Percentiles rank a stretch among this genome's conserved stretches.
Conservation (phyloP, 805 yeast species). For the Lachancea lanzarotensis region DNA sequence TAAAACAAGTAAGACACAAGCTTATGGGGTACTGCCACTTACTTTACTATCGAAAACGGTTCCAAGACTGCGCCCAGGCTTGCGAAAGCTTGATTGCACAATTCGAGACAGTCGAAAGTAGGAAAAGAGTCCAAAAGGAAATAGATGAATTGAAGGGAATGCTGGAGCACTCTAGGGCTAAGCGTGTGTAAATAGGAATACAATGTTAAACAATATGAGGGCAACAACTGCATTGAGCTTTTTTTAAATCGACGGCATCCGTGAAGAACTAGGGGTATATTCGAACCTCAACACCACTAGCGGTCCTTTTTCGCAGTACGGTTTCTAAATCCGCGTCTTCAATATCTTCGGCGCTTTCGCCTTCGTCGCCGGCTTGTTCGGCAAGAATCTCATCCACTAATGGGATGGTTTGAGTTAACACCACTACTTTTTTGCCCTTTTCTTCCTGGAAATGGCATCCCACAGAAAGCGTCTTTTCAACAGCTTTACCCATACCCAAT, state of each 20-base stretch:
- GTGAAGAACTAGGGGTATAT: slow-evolving; percentile 33
- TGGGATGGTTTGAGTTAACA: slow-evolving; percentile 56
- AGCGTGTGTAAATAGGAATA: neutral
- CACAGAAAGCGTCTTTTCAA: slow-evolving; percentile 54
- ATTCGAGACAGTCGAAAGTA: slow-evolving; percentile 30
- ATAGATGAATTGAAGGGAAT: slow-evolving; percentile 41
- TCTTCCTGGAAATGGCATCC: slow-evolving; percentile 53
- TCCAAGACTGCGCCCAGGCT: slow-evolving; percentile 42
- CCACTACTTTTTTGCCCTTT: slow-evolving; percentile 46
- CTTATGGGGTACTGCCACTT: slow-evolving; percentile 57
- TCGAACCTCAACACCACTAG: slow-evolving; percentile 40
- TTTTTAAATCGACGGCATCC: too few species aligned
- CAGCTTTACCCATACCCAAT: slow-evolving; percentile 71
- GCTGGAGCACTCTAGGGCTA: slow-evolving; percentile 7
- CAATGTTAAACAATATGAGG: too few species aligned
- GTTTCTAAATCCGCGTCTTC: slow-evolving; percentile 31
- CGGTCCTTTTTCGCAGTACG: slow-evolving; percentile 31
- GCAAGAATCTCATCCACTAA: slow-evolving; percentile 63
- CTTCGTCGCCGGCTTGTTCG: slow-evolving; percentile 22
- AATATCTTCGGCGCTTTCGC: slow-evolving; percentile 23
- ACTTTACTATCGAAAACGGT: slow-evolving; percentile 51
- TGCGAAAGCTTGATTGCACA: slow-evolving; percentile 35
- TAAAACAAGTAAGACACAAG: slow-evolving; percentile 50
- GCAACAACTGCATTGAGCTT: too few species aligned
- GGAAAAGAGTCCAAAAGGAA: slow-evolving; percentile 44